Evolutionary conservation across 257 asterid species (phyloP), one percentile per base, ranked within the genome.

Genomic region (Capsicum rhomboideum): DNA sequence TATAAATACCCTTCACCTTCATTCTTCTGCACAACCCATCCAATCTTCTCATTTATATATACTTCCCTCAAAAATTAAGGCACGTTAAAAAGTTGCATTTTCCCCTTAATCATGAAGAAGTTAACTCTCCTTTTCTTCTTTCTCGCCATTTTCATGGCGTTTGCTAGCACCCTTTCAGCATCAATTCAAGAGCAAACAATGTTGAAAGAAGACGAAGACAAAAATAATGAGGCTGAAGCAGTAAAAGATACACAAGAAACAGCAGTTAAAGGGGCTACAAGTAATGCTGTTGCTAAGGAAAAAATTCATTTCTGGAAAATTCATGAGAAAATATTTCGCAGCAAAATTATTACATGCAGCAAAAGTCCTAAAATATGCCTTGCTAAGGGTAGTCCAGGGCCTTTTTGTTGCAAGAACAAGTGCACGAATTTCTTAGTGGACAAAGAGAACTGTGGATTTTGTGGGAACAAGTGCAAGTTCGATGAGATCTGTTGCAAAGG

Each of bases 401-500:
- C 90, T 0, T 87, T 90, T 83, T 92, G 98, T 44, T 93, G 97
- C 91, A 89, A 89, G 84, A 91, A 86, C 74, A 89, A 85, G 78
- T 93, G 98, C 53, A 92, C 90, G 6, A 75, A 91, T 16, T 83
- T 88, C 4, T 61, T 40, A 2, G 83, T 17, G 1, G 98, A 93
- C 63, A 85, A 86, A 31, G 5, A 54, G 2, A 93, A 92, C 44
- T 93, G 98, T 61, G 98, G 98, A 0, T 86, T 9, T 83, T 93
- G 97, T 80, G 98, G 97, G 6, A 54, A 84, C 4, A 90, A 54
- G 71, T 93, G 98, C 86, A 91, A 81, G 63, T 89, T 59, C 79
- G 59, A 85, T 6, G 92, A 93, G 89, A 85, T 87, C 12, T 94
- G 98, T 82, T 94, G 98, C 91, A 81, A 80, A 56, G 98, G 97